phyloP scores from a whole-genome alignment of 2,329 filamentous ascomycete genomes.

The Hymenoscyphus linearis region DNA sequence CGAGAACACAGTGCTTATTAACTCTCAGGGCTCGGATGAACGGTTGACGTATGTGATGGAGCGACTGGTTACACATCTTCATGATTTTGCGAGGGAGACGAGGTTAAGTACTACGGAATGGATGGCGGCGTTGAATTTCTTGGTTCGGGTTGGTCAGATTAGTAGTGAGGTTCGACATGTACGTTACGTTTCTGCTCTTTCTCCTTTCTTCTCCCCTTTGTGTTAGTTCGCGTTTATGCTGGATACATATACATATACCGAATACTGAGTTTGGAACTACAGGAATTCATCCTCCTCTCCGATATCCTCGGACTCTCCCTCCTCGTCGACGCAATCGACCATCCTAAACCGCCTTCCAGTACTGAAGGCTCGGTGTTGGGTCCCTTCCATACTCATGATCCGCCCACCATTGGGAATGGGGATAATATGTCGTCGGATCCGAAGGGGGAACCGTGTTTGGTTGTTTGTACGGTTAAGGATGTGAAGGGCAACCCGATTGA shows the following conservation, averaged over 20 bases:
- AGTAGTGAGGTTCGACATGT: slow-evolving; percentile 69
- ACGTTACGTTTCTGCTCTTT: slow-evolving; percentile 25
- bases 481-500: slow-evolving; percentile 55
- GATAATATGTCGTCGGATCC: slow-evolving; percentile 62
- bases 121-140: slow-evolving; percentile 68
- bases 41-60: slow-evolving; percentile 69
- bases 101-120: slow-evolving; percentile 71
- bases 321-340: slow-evolving; percentile 76
- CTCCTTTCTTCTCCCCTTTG: background rate
- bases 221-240: too few relatives aligned
- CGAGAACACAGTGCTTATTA: slow-evolving; percentile 68
- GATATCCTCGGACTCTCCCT: slow-evolving; percentile 75
- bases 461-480: slow-evolving; percentile 68
- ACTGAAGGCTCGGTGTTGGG: slow-evolving; percentile 79
- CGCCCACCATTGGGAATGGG: slow-evolving; percentile 51
- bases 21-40: slow-evolving; percentile 60
- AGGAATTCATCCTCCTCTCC: slow-evolving; percentile 78
- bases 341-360: slow-evolving; percentile 64
- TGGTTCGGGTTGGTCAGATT: slow-evolving; percentile 68
- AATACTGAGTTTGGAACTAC: background rate
- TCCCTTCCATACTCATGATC: slow-evolving; percentile 79
- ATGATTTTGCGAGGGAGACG: slow-evolving; percentile 78
- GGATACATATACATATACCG: too few relatives aligned
- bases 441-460: slow-evolving; percentile 63
- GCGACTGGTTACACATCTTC: slow-evolving; percentile 68